Evolutionary conservation across 164 flowering plant species (phyloP).

Genomic region (Chimonanthus salicifolius): DNA sequence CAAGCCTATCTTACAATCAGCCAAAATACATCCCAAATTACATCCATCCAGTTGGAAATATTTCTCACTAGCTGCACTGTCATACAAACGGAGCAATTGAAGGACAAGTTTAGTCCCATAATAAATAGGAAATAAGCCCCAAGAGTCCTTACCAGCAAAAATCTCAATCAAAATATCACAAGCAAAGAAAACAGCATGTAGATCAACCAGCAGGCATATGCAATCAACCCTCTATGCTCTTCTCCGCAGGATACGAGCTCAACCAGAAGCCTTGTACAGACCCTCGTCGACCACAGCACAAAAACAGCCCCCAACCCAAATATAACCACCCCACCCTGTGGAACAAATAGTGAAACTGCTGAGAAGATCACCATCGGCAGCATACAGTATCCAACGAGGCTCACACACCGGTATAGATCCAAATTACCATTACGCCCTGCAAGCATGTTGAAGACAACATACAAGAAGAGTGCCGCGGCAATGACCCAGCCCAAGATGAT

Average conservation of each 20-base stretch:
- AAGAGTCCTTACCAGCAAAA: background rate
- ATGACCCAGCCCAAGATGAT: constrained; percentile 90
- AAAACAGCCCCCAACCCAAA: constrained; percentile 44
- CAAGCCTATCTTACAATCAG: background rate
- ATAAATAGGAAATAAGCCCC: background rate
- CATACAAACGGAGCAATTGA: background rate
- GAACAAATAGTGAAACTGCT: constrained; percentile 63
- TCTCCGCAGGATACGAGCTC: constrained; percentile 64
- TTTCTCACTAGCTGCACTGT: background rate
- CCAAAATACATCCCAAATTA: background rate
- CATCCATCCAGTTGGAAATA: background rate
- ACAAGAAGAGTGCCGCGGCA: constrained; percentile 62
- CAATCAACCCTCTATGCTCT: constrained; percentile 76
- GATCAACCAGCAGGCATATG: constrained; percentile 84
- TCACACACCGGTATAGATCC: constrained; percentile 72
- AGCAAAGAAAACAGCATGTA: constrained; percentile 73
- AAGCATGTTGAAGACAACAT: constrained; percentile 75
- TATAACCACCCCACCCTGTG: constrained; percentile 46
- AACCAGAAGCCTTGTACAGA: constrained; percentile 62
- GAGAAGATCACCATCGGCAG: constrained; percentile 77
- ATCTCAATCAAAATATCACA: constrained; percentile 48
- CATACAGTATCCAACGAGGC: constrained; percentile 79
- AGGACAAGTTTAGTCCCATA: background rate
- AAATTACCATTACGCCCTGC: constrained; percentile 85
- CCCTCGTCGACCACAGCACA: constrained; percentile 78